These are phyloP conservation scores for Leishmania braziliensis DNA, from an alignment of 208 protist genomes.

Conservation along the genomic window DNA sequence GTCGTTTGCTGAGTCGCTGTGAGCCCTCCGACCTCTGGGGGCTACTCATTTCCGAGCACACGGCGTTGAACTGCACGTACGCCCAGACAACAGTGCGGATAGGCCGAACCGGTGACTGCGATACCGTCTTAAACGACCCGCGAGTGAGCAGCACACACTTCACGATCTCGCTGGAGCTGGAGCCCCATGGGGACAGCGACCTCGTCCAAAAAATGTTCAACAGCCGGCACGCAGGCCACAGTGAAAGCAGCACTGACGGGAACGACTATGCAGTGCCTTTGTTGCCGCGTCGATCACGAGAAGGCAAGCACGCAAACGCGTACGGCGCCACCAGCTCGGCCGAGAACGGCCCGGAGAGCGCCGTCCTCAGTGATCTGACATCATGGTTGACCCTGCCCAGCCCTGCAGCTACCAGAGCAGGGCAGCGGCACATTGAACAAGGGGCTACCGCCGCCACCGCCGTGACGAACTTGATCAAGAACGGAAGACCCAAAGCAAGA, in stretches of 20 bases:
- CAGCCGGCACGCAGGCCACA: background rate
- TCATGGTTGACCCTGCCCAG: background rate
- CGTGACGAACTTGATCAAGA: background rate
- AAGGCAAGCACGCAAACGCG: background rate
- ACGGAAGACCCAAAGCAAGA: background rate
- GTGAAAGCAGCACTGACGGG: background rate
- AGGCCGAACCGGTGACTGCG: slow-evolving; percentile 44
- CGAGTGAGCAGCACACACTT: slow-evolving; percentile 65
- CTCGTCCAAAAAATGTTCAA: background rate
- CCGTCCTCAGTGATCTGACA: background rate
- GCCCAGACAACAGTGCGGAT: slow-evolving; percentile 39
- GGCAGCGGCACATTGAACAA: background rate
- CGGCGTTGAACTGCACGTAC: slow-evolving; percentile 38
- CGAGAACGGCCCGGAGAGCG: background rate
- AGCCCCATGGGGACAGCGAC: slow-evolving; percentile 18
- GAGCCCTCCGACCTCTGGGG: slow-evolving; percentile 45
- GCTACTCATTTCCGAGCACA: slow-evolving; percentile 59
- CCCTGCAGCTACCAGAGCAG: background rate
- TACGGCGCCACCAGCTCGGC: background rate
- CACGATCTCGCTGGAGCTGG: slow-evolving; percentile 47
- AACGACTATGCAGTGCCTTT: background rate
- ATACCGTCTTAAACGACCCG: slow-evolving; percentile 43
- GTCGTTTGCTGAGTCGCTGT: slow-evolving; percentile 19
- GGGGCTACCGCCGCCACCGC: background rate
- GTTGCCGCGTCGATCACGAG: background rate